Evolutionary conservation across 23 red algal species (phyloP).

Genomic region (Chondrus crispus): DNA sequence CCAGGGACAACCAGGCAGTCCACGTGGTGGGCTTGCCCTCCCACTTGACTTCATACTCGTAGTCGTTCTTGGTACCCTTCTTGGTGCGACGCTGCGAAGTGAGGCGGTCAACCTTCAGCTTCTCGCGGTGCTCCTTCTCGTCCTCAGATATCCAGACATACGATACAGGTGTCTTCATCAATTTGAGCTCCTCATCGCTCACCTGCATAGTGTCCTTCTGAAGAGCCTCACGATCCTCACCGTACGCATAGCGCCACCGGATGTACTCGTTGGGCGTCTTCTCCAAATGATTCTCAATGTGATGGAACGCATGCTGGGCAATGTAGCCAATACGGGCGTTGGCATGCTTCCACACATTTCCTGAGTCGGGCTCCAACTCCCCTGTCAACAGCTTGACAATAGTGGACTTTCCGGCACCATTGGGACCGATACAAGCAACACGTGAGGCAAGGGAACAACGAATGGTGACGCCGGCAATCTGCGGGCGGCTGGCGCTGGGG

Average conservation of each 20-base stretch:
- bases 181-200: constrained; percentile 69
- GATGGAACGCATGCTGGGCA: constrained; percentile 96
- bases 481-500: constrained; percentile 54
- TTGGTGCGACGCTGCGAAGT: constrained; percentile 47
- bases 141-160: constrained; percentile 71
- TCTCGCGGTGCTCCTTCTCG: constrained; percentile 59
- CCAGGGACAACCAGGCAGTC: constrained; percentile 66
- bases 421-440: constrained; percentile 93
- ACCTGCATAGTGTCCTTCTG: constrained; percentile 80
- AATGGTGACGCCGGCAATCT: constrained; percentile 79
- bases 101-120: constrained; percentile 59
- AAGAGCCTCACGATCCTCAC: constrained; percentile 78
- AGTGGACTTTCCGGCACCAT: constrained; percentile 96
- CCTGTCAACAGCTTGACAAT: constrained; percentile 95
- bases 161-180: constrained; percentile 69
- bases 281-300: constrained; percentile 86
- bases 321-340: constrained; percentile 90
- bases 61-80: constrained; percentile 80
- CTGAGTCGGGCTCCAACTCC: constrained; percentile 75
- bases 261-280: constrained; percentile 90
- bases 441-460: constrained; percentile 81
- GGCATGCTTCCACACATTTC: constrained; percentile 93
- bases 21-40: constrained; percentile 68
- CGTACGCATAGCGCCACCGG: constrained; percentile 84
- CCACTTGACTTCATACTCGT: constrained; percentile 84